These are phyloP conservation scores for Penicillium sp. DNA, from an alignment of 2,329 filamentous ascomycete species.

Conservation along the genomic window DNA sequence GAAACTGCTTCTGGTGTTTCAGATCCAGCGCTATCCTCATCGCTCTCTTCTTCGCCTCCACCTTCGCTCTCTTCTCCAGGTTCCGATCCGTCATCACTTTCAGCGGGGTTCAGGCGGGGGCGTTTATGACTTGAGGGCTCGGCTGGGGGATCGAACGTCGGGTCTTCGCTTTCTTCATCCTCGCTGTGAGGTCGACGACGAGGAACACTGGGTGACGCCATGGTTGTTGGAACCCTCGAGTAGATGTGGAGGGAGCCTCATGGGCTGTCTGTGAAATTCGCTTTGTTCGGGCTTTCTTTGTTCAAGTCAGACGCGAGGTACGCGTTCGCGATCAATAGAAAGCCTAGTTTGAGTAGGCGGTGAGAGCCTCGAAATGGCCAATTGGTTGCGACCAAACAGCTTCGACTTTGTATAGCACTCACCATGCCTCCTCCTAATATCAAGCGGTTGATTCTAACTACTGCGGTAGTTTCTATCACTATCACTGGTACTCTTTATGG, in stretches of 20 bases:
- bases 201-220: slow-evolving; percentile 29
- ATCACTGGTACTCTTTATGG: slow-evolving; percentile 59
- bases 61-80: slow-evolving; percentile 2
- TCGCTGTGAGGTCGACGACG: slow-evolving; percentile 31
- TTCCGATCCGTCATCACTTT: slow-evolving; percentile 18
- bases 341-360: slow-evolving; percentile 24
- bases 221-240: slow-evolving; percentile 13
- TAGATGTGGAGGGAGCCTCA: slow-evolving; percentile 1
- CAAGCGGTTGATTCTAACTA: slow-evolving; percentile 54
- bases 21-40: slow-evolving; percentile 4
- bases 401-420: slow-evolving; percentile 3
- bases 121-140: slow-evolving; percentile 34
- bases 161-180: slow-evolving; percentile 27
- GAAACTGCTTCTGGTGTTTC: not conserved
- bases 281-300: slow-evolving; percentile 6
- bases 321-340: slow-evolving; percentile 29
- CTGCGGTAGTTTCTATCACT: slow-evolving; percentile 55
- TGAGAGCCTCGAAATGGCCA: slow-evolving; percentile 13
- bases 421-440: slow-evolving; percentile 38
- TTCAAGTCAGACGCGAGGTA: slow-evolving; percentile 19
- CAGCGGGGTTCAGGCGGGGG: slow-evolving; percentile 26
- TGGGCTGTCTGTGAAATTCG: slow-evolving; percentile 2
- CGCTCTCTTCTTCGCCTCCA: not conserved
- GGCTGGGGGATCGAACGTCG: slow-evolving; percentile 23
- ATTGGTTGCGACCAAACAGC: slow-evolving; percentile 5